Evolutionary conservation across 2,329 filamentous ascomycete species (phyloP).

Genomic region (Fusarium sp.): DNA sequence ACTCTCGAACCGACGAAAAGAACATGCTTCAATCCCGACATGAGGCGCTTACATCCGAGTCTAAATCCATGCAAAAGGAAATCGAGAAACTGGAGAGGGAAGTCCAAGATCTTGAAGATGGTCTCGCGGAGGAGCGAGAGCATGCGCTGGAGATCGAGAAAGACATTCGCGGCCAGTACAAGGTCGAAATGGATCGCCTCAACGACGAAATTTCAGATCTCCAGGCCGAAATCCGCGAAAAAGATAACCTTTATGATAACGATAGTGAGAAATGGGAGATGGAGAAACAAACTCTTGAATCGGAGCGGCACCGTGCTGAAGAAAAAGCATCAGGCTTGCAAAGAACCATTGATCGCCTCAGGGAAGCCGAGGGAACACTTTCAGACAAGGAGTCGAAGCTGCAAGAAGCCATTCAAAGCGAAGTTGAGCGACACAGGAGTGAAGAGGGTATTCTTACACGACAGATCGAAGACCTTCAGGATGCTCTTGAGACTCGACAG

Average conservation of each 20-base stretch:
- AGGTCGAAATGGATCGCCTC: conserved; percentile 63
- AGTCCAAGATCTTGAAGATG: conserved; percentile 62
- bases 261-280: conserved; percentile 81
- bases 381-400: conserved; percentile 76
- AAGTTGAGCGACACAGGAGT: conserved; percentile 77
- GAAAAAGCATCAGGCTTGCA: conserved; percentile 77
- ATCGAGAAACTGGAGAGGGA: conserved; percentile 64
- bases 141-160: conserved; percentile 72
- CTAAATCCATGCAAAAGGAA: conserved; percentile 74
- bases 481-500: conserved; percentile 76
- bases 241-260: conserved; percentile 77
- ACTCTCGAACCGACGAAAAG: conserved; percentile 73
- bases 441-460: conserved; percentile 77
- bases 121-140: conserved; percentile 67
- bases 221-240: conserved; percentile 75
- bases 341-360: conserved; percentile 77
- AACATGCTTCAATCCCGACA: conserved; percentile 77
- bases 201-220: conserved; percentile 72
- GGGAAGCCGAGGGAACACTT: conserved; percentile 75
- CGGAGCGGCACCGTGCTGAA: conserved; percentile 75
- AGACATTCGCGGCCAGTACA: conserved; percentile 63
- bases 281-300: conserved; percentile 71
- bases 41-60: conserved; percentile 75
- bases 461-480: conserved; percentile 81
- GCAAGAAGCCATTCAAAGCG: conserved; percentile 76